Base-by-base conservation (phyloP, 1,139 yeast genomes). In the Hyphopichia buzzinii region DNA sequence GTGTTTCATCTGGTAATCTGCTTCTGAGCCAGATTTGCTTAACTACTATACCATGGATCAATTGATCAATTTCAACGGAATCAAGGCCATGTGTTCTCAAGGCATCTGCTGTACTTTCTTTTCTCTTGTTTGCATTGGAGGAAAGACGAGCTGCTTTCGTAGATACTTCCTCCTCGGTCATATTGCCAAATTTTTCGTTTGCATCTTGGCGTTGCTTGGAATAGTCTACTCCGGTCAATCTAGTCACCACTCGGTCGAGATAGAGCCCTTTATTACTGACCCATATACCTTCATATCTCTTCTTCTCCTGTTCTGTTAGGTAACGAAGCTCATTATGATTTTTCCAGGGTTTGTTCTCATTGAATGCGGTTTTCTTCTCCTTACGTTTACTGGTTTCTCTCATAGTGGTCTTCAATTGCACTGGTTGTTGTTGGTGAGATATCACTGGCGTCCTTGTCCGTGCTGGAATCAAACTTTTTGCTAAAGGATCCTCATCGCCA, bases 261-360 rank as follows among this genome's bases (percentile, higher is more conserved):
- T 84, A 84, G 8, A 67, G 51, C 1, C 94, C 95, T 42, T 77
- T 78, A 52, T 92, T 92, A 33, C 95, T 80, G 0, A 84, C 95
- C 96, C 96, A 92, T 17, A 92, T 74, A 12, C 95, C 95, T 57
- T 89, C 97, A 57, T 90, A 90, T 34, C 97, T 63, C 52, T 88
- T 89, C 40, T 87, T 70, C 55, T 92, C 97, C 26, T 70, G 74
- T 21, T 83, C 89, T 0, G 84, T 74, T 10, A 89, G 72, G 36
- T 64, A 69, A 32, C 68, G 69, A 8, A 81, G 69, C 43, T 80
- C 85, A 29, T 67, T 69, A 54, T 88, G 96, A 51, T 87, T 82
- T 51, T 90, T 92, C 97, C 98, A 92, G 0, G 97, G 97, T 57
- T 90, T 89, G 44, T 86, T 88, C 49, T 86, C 96, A 54, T 92